Conservation (phyloP, 73 alveolate species). For the Tetrahymena thermophila region DNA sequence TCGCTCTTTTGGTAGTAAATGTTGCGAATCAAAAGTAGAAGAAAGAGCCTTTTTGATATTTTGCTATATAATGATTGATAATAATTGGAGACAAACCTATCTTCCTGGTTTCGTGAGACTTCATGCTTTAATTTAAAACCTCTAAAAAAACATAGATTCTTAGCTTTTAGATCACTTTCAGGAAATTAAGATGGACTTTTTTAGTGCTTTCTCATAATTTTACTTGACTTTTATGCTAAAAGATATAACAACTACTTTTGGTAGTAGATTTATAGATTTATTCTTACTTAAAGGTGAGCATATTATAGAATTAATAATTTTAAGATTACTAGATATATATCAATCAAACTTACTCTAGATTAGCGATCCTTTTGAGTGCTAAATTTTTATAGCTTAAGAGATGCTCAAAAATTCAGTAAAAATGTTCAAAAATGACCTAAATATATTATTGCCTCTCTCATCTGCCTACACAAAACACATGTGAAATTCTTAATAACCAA, state of each 20-base stretch:
- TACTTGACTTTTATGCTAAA: slow-evolving; percentile 6
- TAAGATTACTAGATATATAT: background rate
- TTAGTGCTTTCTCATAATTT: slow-evolving; percentile 1
- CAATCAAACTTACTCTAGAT: background rate
- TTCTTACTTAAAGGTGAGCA: slow-evolving; percentile 21
- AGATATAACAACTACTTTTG: slow-evolving; percentile 9
- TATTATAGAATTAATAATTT: background rate
- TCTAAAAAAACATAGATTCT: slow-evolving; percentile 5
- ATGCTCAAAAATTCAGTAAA: background rate
- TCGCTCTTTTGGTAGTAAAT: slow-evolving; percentile 3
- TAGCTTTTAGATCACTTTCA: slow-evolving; percentile 10
- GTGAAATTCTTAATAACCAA: background rate
- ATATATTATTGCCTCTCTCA: background rate
- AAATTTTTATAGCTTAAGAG: background rate
- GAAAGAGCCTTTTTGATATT: background rate
- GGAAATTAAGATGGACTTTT: background rate
- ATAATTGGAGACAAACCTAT: slow-evolving; percentile 2
- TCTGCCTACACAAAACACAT: background rate
- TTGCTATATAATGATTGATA: background rate
- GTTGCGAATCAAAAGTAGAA: background rate
- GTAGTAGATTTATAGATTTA: slow-evolving; percentile 20
- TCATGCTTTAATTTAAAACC: background rate
- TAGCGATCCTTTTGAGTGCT: background rate
- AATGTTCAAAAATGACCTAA: background rate
- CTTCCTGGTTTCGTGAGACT: background rate